phyloP scores from a whole-genome alignment of 129 eudicot species.

The Kitagawia praeruptora region DNA sequence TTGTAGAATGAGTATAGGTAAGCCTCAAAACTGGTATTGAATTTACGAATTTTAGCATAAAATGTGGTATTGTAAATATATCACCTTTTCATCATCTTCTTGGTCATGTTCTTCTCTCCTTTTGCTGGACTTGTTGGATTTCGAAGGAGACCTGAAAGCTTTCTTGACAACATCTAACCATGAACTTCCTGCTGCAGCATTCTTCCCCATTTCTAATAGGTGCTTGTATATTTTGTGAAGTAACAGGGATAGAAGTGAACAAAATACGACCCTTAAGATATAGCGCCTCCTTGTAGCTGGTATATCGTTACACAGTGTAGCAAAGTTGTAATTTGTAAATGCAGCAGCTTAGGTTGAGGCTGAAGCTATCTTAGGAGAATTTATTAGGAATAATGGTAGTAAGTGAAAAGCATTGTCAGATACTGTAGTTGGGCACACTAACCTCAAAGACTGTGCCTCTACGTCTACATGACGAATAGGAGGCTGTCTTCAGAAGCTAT shows the following conservation, averaged over 20 bases:
- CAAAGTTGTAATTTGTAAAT: neutral
- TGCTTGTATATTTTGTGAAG: neutral
- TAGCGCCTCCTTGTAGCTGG: neutral
- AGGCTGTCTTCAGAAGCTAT: constrained; percentile 17
- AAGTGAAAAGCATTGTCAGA: constrained; percentile 10
- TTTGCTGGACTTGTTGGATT: constrained; percentile 28
- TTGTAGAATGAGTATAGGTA: neutral
- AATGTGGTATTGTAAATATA: neutral
- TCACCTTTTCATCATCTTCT: constrained; percentile 31
- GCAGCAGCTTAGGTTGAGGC: neutral
- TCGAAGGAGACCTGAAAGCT: constrained; percentile 59
- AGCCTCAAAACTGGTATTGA: neutral
- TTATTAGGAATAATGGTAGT: neutral
- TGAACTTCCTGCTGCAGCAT: constrained; percentile 21
- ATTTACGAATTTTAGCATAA: neutral
- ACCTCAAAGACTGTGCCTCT: constrained; percentile 24
- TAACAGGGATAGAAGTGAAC: neutral
- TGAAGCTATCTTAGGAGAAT: neutral
- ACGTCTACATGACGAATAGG: neutral
- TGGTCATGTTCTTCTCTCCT: constrained; percentile 37
- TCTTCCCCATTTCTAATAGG: constrained; percentile 37
- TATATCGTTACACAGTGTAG: neutral
- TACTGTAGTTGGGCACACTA: constrained; percentile 10
- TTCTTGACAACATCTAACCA: constrained; percentile 59
- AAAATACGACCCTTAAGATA: too few relatives aligned